Conservation (phyloP, 129 eudicot species). For the Flaveria sonorensis region DNA sequence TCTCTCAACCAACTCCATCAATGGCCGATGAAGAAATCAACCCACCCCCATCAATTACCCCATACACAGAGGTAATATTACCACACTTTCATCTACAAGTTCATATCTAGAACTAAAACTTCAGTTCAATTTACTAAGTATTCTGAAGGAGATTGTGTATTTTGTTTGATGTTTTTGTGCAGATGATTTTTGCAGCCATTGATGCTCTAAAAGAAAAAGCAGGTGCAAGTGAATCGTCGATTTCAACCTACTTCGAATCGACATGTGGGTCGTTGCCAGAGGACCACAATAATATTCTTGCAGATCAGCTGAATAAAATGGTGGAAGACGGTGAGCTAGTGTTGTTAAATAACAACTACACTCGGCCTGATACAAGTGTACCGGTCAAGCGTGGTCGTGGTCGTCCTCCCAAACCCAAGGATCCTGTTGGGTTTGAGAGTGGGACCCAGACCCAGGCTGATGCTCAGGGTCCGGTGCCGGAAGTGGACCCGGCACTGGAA, state of each 20-base stretch:
- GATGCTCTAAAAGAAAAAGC: slow-evolving; percentile 53
- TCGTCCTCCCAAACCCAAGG: slow-evolving; percentile 74
- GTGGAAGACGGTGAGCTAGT: slow-evolving; percentile 59
- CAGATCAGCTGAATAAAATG: slow-evolving; percentile 46
- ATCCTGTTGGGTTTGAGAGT: slow-evolving; percentile 18
- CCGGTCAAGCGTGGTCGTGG: slow-evolving; percentile 77
- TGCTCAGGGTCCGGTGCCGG: too few species aligned
- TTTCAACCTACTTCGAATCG: slow-evolving; percentile 56
- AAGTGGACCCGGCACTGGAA: too few species aligned
- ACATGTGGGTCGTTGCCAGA: slow-evolving; percentile 59
- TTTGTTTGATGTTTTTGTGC: slow-evolving; percentile 5
- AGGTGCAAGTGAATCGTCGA: slow-evolving; percentile 60
- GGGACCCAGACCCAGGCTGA: not conserved
- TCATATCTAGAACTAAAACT: not conserved
- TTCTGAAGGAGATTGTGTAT: too few species aligned
- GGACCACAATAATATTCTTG: slow-evolving; percentile 43
- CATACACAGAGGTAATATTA: slow-evolving; percentile 54
- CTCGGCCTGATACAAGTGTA: slow-evolving; percentile 38
- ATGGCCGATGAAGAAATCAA: slow-evolving; percentile 56
- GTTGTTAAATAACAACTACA: slow-evolving; percentile 59
- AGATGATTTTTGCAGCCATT: slow-evolving; percentile 76
- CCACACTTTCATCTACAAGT: not conserved
- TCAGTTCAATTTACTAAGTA: too few species aligned
- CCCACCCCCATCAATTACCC: slow-evolving; percentile 47
- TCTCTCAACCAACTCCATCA: not conserved